Conservation (phyloP, 2,329 filamentous ascomycete species). For the Aplosporella prunicola region DNA sequence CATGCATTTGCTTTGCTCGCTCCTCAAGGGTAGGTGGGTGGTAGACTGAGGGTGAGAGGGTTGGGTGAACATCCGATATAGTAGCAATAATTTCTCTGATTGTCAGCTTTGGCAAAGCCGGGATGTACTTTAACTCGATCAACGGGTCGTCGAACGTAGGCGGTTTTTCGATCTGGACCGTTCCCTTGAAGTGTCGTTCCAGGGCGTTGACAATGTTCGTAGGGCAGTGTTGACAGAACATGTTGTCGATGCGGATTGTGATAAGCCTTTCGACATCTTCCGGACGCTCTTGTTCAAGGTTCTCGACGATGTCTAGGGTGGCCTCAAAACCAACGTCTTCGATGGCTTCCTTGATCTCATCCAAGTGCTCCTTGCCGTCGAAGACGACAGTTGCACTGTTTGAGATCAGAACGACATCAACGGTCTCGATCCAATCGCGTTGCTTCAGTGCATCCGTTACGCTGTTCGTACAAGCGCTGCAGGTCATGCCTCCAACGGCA, state of each 20-base stretch:
- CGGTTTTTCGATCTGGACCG: constrained; percentile 44
- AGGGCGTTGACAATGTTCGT: constrained; percentile 46
- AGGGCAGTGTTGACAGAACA: constrained; percentile 40
- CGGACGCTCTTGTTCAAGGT: constrained; percentile 9
- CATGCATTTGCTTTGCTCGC: constrained; percentile 62
- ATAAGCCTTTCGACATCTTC: constrained; percentile 22
- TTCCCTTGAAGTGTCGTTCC: constrained; percentile 37
- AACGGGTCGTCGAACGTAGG: constrained; percentile 52
- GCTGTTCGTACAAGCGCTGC: constrained; percentile 44
- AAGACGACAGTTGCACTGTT: constrained; percentile 43
- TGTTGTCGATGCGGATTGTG: constrained; percentile 31
- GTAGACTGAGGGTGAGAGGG: constrained; percentile 60
- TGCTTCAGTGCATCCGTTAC: constrained; percentile 40
- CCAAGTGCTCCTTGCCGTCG: constrained; percentile 35
- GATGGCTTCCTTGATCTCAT: constrained; percentile 39
- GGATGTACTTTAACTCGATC: constrained; percentile 60
- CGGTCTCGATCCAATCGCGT: constrained; percentile 36
- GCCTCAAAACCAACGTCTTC: constrained; percentile 39
- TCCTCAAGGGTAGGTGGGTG: constrained; percentile 79
- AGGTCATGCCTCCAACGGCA: constrained; percentile 49
- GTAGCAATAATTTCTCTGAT: constrained; percentile 62
- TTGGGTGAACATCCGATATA: constrained; percentile 56
- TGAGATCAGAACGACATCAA: constrained; percentile 43
- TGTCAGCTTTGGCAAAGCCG: constrained; percentile 58
- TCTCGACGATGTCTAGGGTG: constrained; percentile 26